phyloP scores from a whole-genome alignment of 2,329 filamentous ascomycete genomes.

The Diaporthe vaccinii region DNA sequence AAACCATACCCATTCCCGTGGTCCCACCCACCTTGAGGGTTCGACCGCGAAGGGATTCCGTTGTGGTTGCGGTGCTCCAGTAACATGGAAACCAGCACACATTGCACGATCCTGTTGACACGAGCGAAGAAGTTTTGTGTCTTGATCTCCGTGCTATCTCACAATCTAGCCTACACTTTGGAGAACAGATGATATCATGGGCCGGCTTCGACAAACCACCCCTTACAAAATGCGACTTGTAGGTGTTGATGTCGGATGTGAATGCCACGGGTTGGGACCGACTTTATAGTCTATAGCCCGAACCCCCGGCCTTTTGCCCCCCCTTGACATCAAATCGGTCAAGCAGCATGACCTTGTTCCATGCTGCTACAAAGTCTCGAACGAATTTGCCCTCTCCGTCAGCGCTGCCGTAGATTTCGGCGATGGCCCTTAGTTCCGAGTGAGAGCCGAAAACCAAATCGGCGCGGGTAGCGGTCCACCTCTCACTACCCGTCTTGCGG shows the following conservation, averaged over 20 bases:
- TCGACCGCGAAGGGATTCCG: not conserved
- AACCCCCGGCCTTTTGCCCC: slow-evolving; percentile 18
- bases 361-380: slow-evolving; percentile 79
- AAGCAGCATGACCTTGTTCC: slow-evolving; percentile 82
- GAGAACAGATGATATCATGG: not conserved
- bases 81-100: too few relatives aligned
- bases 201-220: too few relatives aligned
- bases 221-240: not conserved
- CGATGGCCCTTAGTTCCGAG: slow-evolving; percentile 77
- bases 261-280: not conserved
- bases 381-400: slow-evolving; percentile 76
- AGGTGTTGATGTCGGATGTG: not conserved
- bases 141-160: not conserved
- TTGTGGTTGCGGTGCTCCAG: not conserved
- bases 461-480: slow-evolving; percentile 78
- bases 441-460: slow-evolving; percentile 81
- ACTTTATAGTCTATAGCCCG: slow-evolving; percentile 13
- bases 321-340: slow-evolving; percentile 75
- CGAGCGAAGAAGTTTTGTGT: not conserved
- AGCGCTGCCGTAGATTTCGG: slow-evolving; percentile 76
- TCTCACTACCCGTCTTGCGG: slow-evolving; percentile 76
- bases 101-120: too few relatives aligned
- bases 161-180: slow-evolving; percentile 3
- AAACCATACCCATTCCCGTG: not conserved
- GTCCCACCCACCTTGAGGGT: not conserved